These are phyloP conservation scores for Colletotrichum sansevieriae DNA, from an alignment of 2,329 filamentous ascomycete species.

Conservation along the genomic window DNA sequence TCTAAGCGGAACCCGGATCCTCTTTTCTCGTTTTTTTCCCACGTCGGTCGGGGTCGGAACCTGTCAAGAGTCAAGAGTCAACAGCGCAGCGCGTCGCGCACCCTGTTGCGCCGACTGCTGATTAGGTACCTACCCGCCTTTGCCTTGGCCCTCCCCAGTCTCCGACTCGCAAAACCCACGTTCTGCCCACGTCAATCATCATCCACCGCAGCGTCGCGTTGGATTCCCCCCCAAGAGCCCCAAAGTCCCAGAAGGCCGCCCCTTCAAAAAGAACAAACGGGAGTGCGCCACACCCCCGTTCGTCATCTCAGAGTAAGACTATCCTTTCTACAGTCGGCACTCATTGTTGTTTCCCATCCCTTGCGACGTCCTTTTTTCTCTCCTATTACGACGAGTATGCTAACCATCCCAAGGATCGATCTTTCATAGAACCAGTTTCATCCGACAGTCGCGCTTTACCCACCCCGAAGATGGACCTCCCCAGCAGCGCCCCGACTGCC, in stretches of 20 bases:
- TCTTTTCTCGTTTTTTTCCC: conserved; percentile 25
- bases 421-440: conserved; percentile 47
- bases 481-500: conserved; percentile 35
- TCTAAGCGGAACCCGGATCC: conserved; percentile 21
- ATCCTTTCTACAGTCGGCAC: conserved; percentile 18
- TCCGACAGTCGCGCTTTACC: conserved; percentile 48
- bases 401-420: conserved; percentile 34
- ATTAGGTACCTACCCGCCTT: too few species aligned
- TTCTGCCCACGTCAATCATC: conserved; percentile 15
- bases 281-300: conserved; percentile 43
- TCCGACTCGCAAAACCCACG: conserved; percentile 2
- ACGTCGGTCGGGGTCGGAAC: not conserved
- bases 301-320: conserved; percentile 49
- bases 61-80: not conserved
- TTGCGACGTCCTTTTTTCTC: not conserved
- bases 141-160: too few species aligned
- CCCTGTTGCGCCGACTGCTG: not conserved
- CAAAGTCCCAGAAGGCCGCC: not conserved
- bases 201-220: conserved; percentile 13
- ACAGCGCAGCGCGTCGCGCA: too few species aligned
- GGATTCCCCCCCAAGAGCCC: conserved; percentile 7
- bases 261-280: conserved; percentile 14
- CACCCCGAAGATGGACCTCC: conserved; percentile 29
- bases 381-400: conserved; percentile 5
- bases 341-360: conserved; percentile 8